Evolutionary conservation across 441 rosid genomes (phyloP).

Genomic region (Adansonia gregorii): DNA sequence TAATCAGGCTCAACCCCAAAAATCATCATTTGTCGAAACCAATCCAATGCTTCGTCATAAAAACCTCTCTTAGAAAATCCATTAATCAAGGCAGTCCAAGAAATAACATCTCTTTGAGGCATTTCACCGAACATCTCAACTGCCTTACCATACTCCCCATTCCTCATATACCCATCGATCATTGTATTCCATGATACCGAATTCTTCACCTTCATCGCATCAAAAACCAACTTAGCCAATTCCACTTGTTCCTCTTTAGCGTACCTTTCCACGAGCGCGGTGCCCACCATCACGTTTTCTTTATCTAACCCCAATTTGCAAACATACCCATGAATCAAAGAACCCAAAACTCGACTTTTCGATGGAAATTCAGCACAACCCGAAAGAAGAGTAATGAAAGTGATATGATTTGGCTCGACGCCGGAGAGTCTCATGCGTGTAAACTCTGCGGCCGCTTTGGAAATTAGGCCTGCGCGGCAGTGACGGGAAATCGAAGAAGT

Average conservation of each 20-base stretch:
- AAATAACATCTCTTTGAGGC: constrained; percentile 57
- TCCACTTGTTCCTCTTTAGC: constrained; percentile 51
- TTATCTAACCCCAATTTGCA: constrained; percentile 62
- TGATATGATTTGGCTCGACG: constrained; percentile 68
- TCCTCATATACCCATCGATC: constrained; percentile 67
- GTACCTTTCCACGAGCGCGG: constrained; percentile 67
- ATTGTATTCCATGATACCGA: constrained; percentile 77
- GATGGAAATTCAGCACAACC: constrained; percentile 52
- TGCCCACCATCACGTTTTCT: constrained; percentile 71
- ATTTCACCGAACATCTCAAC: constrained; percentile 60
- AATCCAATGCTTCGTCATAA: constrained; percentile 55
- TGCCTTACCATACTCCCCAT: constrained; percentile 46
- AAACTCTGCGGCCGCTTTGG: constrained; percentile 54
- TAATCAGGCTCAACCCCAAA: constrained; percentile 62
- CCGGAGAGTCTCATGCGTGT: constrained; percentile 59
- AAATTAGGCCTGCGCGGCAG: constrained; percentile 58
- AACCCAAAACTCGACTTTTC: constrained; percentile 43
- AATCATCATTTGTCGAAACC: constrained; percentile 69
- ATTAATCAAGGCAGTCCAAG: constrained; percentile 81
- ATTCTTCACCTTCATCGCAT: constrained; percentile 47
- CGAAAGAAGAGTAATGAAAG: constrained; percentile 58
- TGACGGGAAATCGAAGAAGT: constrained; percentile 67
- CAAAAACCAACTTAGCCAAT: constrained; percentile 54
- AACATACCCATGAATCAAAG: constrained; percentile 60
- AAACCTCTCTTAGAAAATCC: constrained; percentile 71